Evolutionary conservation across 2,329 filamentous ascomycete genomes (phyloP).

Genomic region (Talaromyces amestolkiae): DNA sequence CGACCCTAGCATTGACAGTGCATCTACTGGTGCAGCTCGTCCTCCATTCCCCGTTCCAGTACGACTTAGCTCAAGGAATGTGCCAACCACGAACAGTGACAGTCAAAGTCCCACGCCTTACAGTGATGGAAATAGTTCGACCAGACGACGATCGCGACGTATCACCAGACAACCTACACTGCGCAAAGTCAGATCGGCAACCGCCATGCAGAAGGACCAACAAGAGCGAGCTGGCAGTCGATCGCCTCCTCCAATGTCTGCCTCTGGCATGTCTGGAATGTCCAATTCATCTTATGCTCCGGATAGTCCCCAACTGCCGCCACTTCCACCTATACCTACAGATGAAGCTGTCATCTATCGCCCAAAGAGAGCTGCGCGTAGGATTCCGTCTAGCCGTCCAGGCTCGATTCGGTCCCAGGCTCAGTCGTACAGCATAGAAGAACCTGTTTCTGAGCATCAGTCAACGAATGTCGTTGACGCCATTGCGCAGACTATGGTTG

Average conservation of each 20-base stretch:
- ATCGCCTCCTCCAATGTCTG: slow-evolving; percentile 34
- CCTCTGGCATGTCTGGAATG: slow-evolving; percentile 59
- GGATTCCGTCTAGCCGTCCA: slow-evolving; percentile 26
- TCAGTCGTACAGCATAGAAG: slow-evolving; percentile 36
- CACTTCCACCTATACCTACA: slow-evolving; percentile 62
- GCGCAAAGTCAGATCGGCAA: slow-evolving; percentile 81
- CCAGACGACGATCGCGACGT: slow-evolving; percentile 53
- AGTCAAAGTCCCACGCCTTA: slow-evolving; percentile 71
- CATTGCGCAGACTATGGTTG: slow-evolving; percentile 97
- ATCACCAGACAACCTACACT: slow-evolving; percentile 60
- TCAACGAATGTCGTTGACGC: slow-evolving; percentile 85
- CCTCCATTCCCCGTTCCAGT: slow-evolving; percentile 93
- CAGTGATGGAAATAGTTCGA: slow-evolving; percentile 51
- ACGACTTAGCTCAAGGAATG: slow-evolving; percentile 78
- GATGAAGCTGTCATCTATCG: slow-evolving; percentile 64
- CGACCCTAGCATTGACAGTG: slow-evolving; percentile 43
- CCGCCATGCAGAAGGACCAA: slow-evolving; percentile 62
- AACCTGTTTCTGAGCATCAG: slow-evolving; percentile 60
- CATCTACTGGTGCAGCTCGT: slow-evolving; percentile 32
- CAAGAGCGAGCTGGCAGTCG: slow-evolving; percentile 44
- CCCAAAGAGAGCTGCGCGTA: slow-evolving; percentile 30
- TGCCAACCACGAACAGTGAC: slow-evolving; percentile 68
- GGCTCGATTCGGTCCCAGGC: slow-evolving; percentile 28
- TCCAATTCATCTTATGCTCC: slow-evolving; percentile 66
- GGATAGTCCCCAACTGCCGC: slow-evolving; percentile 67